Percentiles rank a stretch among this genome's conserved stretches.
Evolutionary conservation across 177 flowering plant genomes (phyloP).

Genomic region (Vitis hybrid): DNA sequence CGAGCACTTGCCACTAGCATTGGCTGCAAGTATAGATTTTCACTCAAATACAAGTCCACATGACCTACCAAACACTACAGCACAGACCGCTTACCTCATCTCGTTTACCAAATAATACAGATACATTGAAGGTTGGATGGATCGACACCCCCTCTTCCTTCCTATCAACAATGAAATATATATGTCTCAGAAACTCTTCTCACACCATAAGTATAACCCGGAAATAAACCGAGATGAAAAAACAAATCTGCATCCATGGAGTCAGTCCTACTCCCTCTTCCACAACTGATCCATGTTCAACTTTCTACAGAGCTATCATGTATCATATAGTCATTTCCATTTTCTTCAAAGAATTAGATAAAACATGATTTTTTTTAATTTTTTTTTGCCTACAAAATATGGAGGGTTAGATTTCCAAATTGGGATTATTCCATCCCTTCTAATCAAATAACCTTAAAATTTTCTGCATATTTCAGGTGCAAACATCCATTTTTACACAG

Average conservation of each 20-base stretch:
- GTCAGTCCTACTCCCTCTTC: too few relatives aligned
- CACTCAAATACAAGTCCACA: constrained; percentile 5
- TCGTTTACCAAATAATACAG: constrained; percentile 82
- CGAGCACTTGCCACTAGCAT: constrained; percentile 84
- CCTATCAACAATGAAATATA: constrained; percentile 30
- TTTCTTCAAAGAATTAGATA: too few relatives aligned
- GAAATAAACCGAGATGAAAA: not conserved
- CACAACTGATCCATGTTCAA: too few relatives aligned
- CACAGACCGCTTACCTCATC: constrained; percentile 67
- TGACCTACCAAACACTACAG: not conserved
- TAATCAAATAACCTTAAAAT: too few relatives aligned
- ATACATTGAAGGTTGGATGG: constrained; percentile 66
- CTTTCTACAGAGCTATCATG: too few relatives aligned
- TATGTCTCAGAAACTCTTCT: not conserved
- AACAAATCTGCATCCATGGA: not conserved
- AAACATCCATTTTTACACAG: too few relatives aligned
- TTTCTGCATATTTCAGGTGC: too few relatives aligned
- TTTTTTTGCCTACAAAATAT: too few relatives aligned
- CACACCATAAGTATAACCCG: not conserved
- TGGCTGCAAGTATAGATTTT: constrained; percentile 54
- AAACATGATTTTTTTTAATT: too few relatives aligned
- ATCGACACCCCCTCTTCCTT: constrained; percentile 77
- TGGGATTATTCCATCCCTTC: too few relatives aligned
- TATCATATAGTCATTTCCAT: too few relatives aligned
- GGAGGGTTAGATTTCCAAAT: too few relatives aligned